Evolutionary conservation across 371 early-diverging fungal genomes (phyloP), one percentile per base, ranked within the genome.

Genomic region (Circinella umbellata): DNA sequence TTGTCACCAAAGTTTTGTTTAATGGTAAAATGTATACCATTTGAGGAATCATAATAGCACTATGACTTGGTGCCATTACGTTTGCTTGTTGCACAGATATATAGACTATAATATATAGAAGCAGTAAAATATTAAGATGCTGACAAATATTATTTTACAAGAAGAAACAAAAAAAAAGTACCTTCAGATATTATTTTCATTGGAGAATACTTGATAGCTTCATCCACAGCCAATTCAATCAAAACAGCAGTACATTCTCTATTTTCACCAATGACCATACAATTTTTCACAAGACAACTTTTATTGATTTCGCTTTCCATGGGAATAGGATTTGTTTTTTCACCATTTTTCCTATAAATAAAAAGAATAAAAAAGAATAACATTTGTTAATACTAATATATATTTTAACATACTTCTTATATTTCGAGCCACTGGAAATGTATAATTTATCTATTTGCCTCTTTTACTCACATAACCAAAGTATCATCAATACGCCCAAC

Each of bases 241-340:
- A 82, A 49, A 5, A 67, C 76, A 66, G 69, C 63, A 1, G 78
- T 82, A 60, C 75, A 76, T 20, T 62, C 70, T 5, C 73, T 67
- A 15, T 63, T 69, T 39, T 71, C 66, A 18, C 80, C 82, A 4
- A 82, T 37, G 7, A 78, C 75, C 14, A 63, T 60, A 34, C 65
- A 76, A 15, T 75, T 71, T 6, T 61, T 39, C 13, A 82, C 65
- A 37, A 78, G 17, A 13, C 57, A 64, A 4, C 17, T 48, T 17
- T 59, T 61, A 5, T 68, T 69, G 17, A 82, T 73, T 3, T 59
- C 63, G 0, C 17, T 59, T 63, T 82, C 82, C 69, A 83, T 78
- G 1, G 79, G 76, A 13, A 74, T 7, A 13, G 83, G 80, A 37
- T 78, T 80, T 0, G 79, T 77, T 64, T 83, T 83, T 70, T 83